These are phyloP conservation scores for Kluyveromyces marxianus DNA, from an alignment of 1,139 yeast species.

Conservation along the genomic window DNA sequence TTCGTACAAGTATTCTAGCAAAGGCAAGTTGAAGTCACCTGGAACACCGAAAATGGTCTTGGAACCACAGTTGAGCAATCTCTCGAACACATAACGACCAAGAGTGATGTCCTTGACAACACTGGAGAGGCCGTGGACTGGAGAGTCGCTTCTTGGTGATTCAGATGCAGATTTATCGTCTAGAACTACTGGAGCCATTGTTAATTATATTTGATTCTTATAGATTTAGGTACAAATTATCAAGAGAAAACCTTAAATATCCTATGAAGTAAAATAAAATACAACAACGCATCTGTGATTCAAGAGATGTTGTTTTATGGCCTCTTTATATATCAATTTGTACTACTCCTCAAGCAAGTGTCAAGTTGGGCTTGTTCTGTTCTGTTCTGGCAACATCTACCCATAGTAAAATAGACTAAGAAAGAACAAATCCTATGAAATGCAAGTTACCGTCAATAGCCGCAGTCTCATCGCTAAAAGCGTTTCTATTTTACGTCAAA, in stretches of 20 bases:
- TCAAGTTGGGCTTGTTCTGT: too few species aligned
- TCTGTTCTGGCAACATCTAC: too few species aligned
- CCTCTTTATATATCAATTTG: too few species aligned
- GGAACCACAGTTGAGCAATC: constrained; percentile 24
- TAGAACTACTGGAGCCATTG: constrained; percentile 2
- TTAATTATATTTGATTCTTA: background rate
- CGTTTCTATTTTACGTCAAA: too few species aligned
- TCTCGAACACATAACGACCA: constrained; percentile 30
- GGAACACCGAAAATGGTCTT: constrained; percentile 39
- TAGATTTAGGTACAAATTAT: background rate
- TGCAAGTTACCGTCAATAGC: too few species aligned
- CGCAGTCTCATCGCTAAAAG: too few species aligned
- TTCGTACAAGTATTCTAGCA: constrained; percentile 46
- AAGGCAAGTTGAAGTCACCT: constrained; percentile 52
- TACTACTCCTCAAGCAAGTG: too few species aligned
- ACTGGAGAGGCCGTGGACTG: constrained; percentile 1
- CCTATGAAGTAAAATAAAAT: too few species aligned
- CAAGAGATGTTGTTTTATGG: too few species aligned
- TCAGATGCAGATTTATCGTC: background rate
- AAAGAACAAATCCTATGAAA: too few species aligned
- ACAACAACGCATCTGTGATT: too few species aligned
- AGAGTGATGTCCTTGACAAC: constrained; percentile 19
- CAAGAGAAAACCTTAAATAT: background rate
- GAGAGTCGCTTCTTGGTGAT: background rate
- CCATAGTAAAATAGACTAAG: too few species aligned